These are phyloP conservation scores for Sechiopsis laciniata DNA, from an alignment of 306 rosid genomes.

Conservation along the genomic window DNA sequence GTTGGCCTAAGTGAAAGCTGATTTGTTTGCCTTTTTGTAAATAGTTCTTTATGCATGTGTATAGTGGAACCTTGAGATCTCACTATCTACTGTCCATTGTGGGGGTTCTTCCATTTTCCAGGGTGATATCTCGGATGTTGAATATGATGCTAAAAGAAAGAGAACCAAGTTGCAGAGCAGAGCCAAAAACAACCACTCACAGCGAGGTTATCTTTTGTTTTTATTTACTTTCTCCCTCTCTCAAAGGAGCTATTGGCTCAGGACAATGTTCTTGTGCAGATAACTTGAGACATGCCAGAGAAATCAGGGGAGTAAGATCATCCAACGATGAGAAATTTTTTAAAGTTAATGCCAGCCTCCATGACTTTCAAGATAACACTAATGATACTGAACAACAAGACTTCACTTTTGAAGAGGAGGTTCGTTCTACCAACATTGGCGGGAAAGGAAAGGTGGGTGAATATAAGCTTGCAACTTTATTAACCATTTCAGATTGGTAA, in stretches of 20 bases:
- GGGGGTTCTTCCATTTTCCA: slow-evolving; percentile 26
- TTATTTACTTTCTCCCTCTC: neutral
- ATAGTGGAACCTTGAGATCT: neutral
- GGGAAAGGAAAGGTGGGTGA: slow-evolving; percentile 51
- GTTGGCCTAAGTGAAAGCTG: neutral
- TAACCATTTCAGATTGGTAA: slow-evolving; percentile 17
- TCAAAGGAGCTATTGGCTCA: slow-evolving; percentile 18
- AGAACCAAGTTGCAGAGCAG: slow-evolving; percentile 34
- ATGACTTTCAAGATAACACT: slow-evolving; percentile 22
- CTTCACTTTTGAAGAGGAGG: slow-evolving; percentile 26
- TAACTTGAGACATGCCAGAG: slow-evolving; percentile 31
- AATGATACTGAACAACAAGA: slow-evolving; percentile 18
- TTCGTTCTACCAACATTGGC: slow-evolving; percentile 28
- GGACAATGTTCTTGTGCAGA: slow-evolving; percentile 32
- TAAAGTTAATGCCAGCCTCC: slow-evolving; percentile 19
- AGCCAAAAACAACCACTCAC: slow-evolving; percentile 5
- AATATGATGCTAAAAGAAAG: slow-evolving; percentile 40
- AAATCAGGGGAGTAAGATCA: slow-evolving; percentile 32
- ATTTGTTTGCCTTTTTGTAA: neutral
- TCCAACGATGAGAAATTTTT: slow-evolving; percentile 29
- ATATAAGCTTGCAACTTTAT: slow-evolving; percentile 18
- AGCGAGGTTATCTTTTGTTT: slow-evolving; percentile 26
- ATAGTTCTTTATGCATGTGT: neutral
- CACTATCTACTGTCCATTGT: neutral
- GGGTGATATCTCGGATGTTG: slow-evolving; percentile 66